Evolutionary conservation across 805 yeast species (phyloP).

Genomic region (Ogataea neopini): DNA sequence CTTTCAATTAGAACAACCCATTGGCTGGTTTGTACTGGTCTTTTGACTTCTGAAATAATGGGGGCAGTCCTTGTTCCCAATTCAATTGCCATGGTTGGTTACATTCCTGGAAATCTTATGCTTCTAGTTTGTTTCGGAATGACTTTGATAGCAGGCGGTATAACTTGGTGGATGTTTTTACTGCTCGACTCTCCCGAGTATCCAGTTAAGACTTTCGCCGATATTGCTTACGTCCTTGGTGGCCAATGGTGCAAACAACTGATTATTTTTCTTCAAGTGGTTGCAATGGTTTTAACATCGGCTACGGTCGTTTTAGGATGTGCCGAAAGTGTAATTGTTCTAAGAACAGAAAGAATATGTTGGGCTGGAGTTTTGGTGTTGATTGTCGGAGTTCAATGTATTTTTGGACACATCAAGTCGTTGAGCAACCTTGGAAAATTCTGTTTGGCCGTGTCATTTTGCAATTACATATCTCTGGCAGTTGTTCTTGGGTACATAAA

Average conservation of each 20-base stretch:
- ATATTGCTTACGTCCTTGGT: conserved; percentile 40
- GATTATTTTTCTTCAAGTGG: conserved; percentile 38
- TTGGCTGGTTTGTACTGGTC: conserved; percentile 24
- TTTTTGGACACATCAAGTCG: conserved; percentile 43
- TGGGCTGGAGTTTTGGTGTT: conserved; percentile 41
- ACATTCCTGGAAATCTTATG: conserved; percentile 18
- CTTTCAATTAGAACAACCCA: conserved; percentile 21
- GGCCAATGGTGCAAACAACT: conserved; percentile 35
- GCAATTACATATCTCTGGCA: conserved; percentile 21
- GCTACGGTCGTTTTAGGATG: conserved; percentile 41
- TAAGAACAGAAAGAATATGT: conserved; percentile 37
- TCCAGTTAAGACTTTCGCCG: conserved; percentile 45
- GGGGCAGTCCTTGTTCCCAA: conserved; percentile 24
- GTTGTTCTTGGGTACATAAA: conserved; percentile 21
- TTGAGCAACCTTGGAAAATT: conserved; percentile 37
- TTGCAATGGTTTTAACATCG: conserved; percentile 44
- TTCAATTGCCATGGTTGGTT: conserved; percentile 17
- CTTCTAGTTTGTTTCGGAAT: conserved; percentile 16
- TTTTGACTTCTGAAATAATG: conserved; percentile 27
- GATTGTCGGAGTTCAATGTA: conserved; percentile 43
- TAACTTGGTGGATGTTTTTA: conserved; percentile 40
- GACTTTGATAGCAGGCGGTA: conserved; percentile 43
- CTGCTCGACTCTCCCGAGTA: conserved; percentile 43
- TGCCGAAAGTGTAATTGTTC: conserved; percentile 43
- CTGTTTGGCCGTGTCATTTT: conserved; percentile 20